These are phyloP conservation scores for Macrotyloma uniflorum DNA, from an alignment of 306 rosid species.

Conservation along the genomic window DNA sequence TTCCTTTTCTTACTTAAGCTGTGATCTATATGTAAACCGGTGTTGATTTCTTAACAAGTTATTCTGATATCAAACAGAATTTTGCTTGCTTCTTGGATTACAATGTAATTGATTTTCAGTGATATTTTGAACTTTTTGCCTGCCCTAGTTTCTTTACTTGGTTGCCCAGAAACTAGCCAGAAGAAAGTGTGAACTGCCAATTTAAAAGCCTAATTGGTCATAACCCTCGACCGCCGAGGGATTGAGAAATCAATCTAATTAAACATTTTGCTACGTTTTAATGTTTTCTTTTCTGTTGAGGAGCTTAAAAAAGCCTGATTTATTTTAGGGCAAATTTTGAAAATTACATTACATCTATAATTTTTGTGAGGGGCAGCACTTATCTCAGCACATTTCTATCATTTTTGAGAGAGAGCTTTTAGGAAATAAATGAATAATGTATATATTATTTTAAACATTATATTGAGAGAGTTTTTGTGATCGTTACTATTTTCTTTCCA, in stretches of 20 bases:
- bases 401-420: not conserved
- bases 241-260: not conserved
- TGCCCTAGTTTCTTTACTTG: slow-evolving; percentile 20
- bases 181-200: not conserved
- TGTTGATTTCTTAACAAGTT: slow-evolving; percentile 26
- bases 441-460: too few relatives aligned
- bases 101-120: slow-evolving; percentile 7
- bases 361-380: not conserved
- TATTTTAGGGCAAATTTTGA: not conserved
- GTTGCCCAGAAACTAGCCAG: not conserved
- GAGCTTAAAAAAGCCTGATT: not conserved
- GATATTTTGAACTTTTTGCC: not conserved
- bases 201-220: not conserved
- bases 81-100: slow-evolving; percentile 10
- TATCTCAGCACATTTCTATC: not conserved
- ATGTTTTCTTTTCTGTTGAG: not conserved
- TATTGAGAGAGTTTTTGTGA: not conserved
- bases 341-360: not conserved
- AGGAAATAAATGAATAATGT: not conserved
- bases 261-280: not conserved
- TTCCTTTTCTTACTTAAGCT: not conserved
- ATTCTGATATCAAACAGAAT: slow-evolving; percentile 22
- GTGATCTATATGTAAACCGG: slow-evolving; percentile 22
- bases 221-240: not conserved
- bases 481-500: not conserved